A percentile compares a stretch with the other conserved stretches of the same genome.
phyloP scores from a whole-genome alignment of 2,329 filamentous ascomycete species.

The Dothideomycetidae sp. region DNA sequence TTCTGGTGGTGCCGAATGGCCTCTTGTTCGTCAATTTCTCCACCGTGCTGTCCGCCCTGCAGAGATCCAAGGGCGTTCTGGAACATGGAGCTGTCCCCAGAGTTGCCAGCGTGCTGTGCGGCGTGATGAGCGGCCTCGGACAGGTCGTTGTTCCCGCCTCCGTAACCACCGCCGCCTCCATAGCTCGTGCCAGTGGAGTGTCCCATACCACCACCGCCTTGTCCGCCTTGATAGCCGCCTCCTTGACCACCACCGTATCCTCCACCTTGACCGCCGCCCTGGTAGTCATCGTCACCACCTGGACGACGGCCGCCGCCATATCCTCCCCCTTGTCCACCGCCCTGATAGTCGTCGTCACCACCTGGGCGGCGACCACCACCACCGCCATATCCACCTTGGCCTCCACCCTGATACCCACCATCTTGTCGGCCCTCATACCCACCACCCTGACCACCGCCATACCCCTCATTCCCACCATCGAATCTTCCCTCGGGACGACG shows the following conservation, averaged over 20 bases:
- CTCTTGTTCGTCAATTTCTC: constrained; percentile 47
- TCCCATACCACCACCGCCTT: constrained; percentile 13
- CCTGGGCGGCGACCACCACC: constrained; percentile 13
- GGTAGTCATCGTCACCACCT: constrained; percentile 10
- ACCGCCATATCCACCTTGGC: constrained; percentile 12
- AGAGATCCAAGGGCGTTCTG: constrained; percentile 42
- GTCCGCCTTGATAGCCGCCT: constrained; percentile 13
- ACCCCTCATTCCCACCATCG: constrained; percentile 11
- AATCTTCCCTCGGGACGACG: constrained; percentile 1
- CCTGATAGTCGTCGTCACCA: constrained; percentile 12
- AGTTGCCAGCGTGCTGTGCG: constrained; percentile 36
- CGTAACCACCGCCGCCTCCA: constrained; percentile 26
- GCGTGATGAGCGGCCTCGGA: constrained; percentile 42
- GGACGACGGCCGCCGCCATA: constrained; percentile 14
- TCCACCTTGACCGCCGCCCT: constrained; percentile 16
- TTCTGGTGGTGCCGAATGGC: constrained; percentile 63
- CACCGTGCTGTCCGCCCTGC: constrained; percentile 37
- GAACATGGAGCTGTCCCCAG: constrained; percentile 41
- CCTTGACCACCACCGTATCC: constrained; percentile 13
- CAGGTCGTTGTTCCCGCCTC: constrained; percentile 36
- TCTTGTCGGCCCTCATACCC: constrained; percentile 8
- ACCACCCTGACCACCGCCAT: constrained; percentile 14
- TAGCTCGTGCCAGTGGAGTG: constrained; percentile 28
- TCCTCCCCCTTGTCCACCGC: constrained; percentile 12
- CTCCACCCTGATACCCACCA: constrained; percentile 11